Percentiles rank a stretch among this genome's conserved stretches.
Evolutionary conservation across 192 early-diverging fungal genomes (phyloP).

Genomic region (Mortierella alpina): DNA sequence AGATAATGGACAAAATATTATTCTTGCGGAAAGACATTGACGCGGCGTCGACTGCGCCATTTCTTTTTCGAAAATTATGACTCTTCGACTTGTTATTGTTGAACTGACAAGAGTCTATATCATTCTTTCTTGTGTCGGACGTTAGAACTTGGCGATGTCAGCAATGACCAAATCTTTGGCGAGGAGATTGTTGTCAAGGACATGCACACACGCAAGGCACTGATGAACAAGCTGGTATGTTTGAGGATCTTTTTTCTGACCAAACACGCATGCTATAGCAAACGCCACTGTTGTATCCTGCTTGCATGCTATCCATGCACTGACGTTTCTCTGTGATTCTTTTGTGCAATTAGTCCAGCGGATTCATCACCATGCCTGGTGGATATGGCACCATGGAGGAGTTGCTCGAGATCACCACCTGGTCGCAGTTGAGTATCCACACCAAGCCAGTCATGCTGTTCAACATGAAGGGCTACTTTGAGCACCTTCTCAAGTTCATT

Average conservation of each 20-base stretch:
- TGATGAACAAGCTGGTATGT: conserved; percentile 74
- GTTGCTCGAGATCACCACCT: conserved; percentile 83
- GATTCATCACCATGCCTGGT: conserved; percentile 88
- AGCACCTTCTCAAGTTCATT: conserved; percentile 73
- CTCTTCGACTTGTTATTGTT: too few species aligned
- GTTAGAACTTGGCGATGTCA: conserved; percentile 14
- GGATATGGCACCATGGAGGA: conserved; percentile 92
- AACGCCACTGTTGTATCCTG: neutral
- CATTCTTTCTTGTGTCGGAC: neutral
- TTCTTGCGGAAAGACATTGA: too few species aligned
- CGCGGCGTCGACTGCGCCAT: conserved; percentile 8
- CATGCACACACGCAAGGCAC: conserved; percentile 87
- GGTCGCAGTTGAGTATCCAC: conserved; percentile 85
- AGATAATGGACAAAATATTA: too few species aligned
- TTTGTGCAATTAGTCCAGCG: conserved; percentile 56
- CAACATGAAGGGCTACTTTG: conserved; percentile 84
- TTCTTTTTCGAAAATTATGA: neutral
- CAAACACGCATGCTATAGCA: neutral
- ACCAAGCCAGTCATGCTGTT: conserved; percentile 83
- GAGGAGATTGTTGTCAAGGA: conserved; percentile 73
- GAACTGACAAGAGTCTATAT: neutral
- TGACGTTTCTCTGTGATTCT: neutral
- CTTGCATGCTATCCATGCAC: neutral
- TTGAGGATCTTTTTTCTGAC: neutral
- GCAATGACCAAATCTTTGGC: conserved; percentile 54